Percentiles rank a stretch among this genome's conserved stretches.
phyloP scores from a whole-genome alignment of 2,329 filamentous ascomycete species.

The Fonsecaea monophora region DNA sequence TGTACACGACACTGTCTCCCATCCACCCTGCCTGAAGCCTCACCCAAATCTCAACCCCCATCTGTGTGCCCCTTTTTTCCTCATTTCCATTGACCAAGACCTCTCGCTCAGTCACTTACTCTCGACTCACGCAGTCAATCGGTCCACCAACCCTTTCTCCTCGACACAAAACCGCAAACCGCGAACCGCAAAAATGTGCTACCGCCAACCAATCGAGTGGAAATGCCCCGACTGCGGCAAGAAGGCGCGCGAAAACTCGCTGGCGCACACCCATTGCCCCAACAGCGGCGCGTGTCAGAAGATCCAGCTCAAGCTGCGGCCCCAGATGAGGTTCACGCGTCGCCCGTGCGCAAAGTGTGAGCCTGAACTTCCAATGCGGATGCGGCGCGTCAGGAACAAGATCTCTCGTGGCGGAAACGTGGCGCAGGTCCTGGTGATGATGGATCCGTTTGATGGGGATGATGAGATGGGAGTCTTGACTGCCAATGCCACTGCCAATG shows the following conservation, averaged over 20 bases:
- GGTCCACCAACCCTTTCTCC: not conserved
- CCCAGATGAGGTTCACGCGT: not conserved
- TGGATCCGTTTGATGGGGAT: not conserved
- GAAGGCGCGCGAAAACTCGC: not conserved
- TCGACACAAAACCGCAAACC: not conserved
- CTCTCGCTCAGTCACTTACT: too few species aligned
- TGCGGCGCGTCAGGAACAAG: not conserved
- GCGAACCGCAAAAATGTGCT: not conserved
- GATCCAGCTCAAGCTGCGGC: not conserved
- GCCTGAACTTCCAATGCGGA: not conserved
- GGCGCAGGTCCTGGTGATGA: not conserved
- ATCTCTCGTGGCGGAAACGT: not conserved
- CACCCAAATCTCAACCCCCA: too few species aligned
- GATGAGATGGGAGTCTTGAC: not conserved
- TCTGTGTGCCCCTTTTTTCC: too few species aligned
- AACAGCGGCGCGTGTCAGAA: not conserved
- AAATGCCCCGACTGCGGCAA: conserved; percentile 4
- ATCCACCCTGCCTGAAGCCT: too few species aligned
- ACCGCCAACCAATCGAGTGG: not conserved
- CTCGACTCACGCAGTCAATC: not conserved
- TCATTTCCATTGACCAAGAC: too few species aligned
- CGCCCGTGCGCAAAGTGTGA: not conserved
- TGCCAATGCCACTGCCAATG: not conserved
- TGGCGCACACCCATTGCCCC: not conserved
- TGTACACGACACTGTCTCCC: too few species aligned